Evolutionary conservation across 176 grass and related monocot species (phyloP), one percentile per base, ranked within the genome.

Genomic region (Juncus effusus): DNA sequence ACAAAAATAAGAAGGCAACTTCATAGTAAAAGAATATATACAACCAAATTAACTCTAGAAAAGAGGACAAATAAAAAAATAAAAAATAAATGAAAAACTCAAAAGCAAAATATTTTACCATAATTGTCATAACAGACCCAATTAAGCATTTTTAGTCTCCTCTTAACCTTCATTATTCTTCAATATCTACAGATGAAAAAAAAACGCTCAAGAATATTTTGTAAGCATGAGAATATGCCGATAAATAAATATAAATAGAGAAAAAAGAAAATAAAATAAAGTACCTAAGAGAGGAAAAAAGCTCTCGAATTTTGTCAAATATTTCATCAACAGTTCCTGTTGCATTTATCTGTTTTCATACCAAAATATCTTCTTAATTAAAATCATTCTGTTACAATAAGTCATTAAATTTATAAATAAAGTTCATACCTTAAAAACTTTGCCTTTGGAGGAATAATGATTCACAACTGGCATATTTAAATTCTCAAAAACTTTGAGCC

Each of bases 391-490:
- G 54, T 42, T 54, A 16, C 38, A 2, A 56, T 11, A 72, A 5
- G 42, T 35, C 54, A 64, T 6, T 61, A 14, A 52, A 41, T 7
- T 54, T 69, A 3, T 67, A 42, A 53, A 55, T 47, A 55, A 63
- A 73, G 3, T 6, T 19, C 53, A 64, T 79, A 93, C 94, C 88
- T 93, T 99, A 42, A 82, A 77, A 66, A 89, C 69, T 81, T 89
- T 99, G 72, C 94, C 94, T 72, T 78, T 93, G 12, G 74, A 80
- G 76, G 85, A 59, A 62, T 99, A 99, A 80, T 93, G 78, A 38
- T 92, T 61, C 11, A 99, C 82, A 73, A 99, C 94, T 55, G 94
- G 94, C 78, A 99, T 80, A 82, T 86, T 89, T 77, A 92, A 72
- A 64, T 64, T 86, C 61, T 93, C 83, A 75, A 92, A 99, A 40